Base-by-base conservation (phyloP, 2,329 filamentous ascomycete species). In the Pleoardoris graminearum region DNA sequence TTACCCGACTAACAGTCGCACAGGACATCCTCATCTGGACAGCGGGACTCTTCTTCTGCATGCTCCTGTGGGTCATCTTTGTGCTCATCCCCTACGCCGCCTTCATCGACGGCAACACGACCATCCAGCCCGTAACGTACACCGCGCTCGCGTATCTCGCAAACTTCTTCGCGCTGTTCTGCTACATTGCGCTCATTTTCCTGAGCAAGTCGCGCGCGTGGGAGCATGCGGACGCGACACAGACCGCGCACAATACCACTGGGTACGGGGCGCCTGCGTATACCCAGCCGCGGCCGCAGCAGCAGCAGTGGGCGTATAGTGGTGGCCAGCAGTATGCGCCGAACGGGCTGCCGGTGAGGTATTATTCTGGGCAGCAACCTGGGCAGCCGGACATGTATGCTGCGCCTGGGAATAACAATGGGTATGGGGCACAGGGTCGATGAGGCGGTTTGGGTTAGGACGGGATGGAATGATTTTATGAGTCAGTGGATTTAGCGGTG, bases 1-100 rank as follows among this genome's bases (percentile, higher is more conserved):
- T 3, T 11, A 11, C 14, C 17, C 11, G 7, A 43, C 21, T 54
- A 23, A 57, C 39, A 25, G 1, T 1, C 38, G 3, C 29, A 16
- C 17, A 70, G 67, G 54, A 54, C 6, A 56, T 68, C 19, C 19
- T 59, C 7, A 48, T 44, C 19, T 63, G 61, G 55, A 50, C 56
- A 12, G 43, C 53, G 6, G 55, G 49, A 21, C 55, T 69, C 19
- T 55, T 41, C 36, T 11, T 61, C 45, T 51, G 35, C 42, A 62
- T 67, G 56, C 29, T 65, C 6, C 7, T 66, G 22, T 65, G 57
- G 55, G 19, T 48, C 6, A 25, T 67, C 19, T 43, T 67, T 38
- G 10, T 23, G n/a, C 11, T 65, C 27, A 47, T 62, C 37, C 21
- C 44, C 25, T n/a, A 47, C 19, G 54, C 41, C 11, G 41, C 57